These are phyloP conservation scores for Pseudocercospora vitis DNA, from an alignment of 2,329 filamentous ascomycete species.

Conservation along the genomic window DNA sequence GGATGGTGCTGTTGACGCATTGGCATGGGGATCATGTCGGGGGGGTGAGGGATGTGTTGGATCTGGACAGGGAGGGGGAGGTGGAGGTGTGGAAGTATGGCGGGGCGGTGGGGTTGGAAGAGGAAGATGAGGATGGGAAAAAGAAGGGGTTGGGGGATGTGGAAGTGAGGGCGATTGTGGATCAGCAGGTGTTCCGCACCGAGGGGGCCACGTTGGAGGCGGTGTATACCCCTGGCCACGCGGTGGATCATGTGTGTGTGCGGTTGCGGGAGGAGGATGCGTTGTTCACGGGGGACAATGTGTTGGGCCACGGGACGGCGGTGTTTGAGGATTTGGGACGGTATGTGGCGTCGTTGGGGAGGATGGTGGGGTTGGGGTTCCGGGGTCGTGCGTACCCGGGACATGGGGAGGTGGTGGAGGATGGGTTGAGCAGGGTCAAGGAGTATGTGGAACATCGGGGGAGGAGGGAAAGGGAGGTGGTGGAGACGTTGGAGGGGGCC, in stretches of 20 bases:
- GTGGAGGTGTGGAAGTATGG: slow-evolving; percentile 31
- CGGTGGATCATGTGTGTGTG: slow-evolving; percentile 74
- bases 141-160: slow-evolving; percentile 53
- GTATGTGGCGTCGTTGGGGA: slow-evolving; percentile 68
- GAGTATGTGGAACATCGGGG: slow-evolving; percentile 84
- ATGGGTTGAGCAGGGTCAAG: slow-evolving; percentile 68
- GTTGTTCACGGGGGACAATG: slow-evolving; percentile 87
- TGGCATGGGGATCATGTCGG: slow-evolving; percentile 87
- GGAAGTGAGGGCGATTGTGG: too few relatives aligned
- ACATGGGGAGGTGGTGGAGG: slow-evolving; percentile 75
- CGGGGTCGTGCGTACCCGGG: slow-evolving; percentile 77
- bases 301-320: slow-evolving; percentile 76
- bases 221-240: slow-evolving; percentile 71
- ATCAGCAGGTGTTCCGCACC: slow-evolving; percentile 57
- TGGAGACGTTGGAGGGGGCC: slow-evolving; percentile 58
- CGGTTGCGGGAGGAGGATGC: slow-evolving; percentile 73
- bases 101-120: not conserved
- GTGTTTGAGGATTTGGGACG: slow-evolving; percentile 74
- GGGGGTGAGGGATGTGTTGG: slow-evolving; percentile 67
- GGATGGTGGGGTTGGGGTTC: slow-evolving; percentile 68
- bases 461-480: slow-evolving; percentile 75
- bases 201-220: slow-evolving; percentile 68
- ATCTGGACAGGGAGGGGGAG: slow-evolving; percentile 22
- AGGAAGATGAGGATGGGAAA: too few relatives aligned
- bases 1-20: slow-evolving; percentile 77